Conservation (phyloP, 108 stramenopile genomes). For the Conticribra weissflogii region DNA sequence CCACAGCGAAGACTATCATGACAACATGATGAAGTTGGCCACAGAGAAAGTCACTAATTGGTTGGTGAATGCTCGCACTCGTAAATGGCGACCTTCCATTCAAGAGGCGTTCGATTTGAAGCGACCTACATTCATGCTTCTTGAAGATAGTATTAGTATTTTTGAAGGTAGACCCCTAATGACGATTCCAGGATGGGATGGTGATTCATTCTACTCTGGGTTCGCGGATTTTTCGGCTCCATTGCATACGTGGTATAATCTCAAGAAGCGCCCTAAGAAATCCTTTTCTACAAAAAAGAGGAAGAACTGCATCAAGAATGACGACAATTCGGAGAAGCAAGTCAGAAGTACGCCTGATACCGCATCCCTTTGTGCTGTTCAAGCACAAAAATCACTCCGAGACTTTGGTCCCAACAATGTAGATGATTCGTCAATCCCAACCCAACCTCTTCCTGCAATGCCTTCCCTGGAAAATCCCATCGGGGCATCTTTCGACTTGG, state of each 20-base stretch:
- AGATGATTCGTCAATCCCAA: too few species aligned
- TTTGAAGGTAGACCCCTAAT: slow-evolving; percentile 42
- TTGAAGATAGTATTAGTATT: slow-evolving; percentile 59
- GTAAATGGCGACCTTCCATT: slow-evolving; percentile 66
- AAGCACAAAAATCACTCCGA: too few species aligned
- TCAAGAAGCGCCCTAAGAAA: neutral
- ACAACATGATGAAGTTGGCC: slow-evolving; percentile 2
- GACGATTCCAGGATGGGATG: slow-evolving; percentile 29
- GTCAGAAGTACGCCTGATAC: too few species aligned
- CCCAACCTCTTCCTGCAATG: too few species aligned
- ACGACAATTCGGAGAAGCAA: too few species aligned
- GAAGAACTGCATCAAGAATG: too few species aligned
- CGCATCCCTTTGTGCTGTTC: too few species aligned
- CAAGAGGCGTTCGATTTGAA: slow-evolving; percentile 52
- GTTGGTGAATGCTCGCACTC: slow-evolving; percentile 66
- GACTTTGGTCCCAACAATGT: too few species aligned
- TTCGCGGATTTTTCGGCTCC: neutral
- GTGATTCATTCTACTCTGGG: slow-evolving; percentile 5
- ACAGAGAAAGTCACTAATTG: slow-evolving; percentile 47
- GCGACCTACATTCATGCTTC: slow-evolving; percentile 54
- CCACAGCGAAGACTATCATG: neutral
- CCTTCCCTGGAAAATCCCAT: too few species aligned
- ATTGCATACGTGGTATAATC: neutral
- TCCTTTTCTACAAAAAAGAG: too few species aligned
- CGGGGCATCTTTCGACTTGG: too few species aligned